phyloP scores from a whole-genome alignment of 2,329 filamentous ascomycete genomes.

The Colletotrichum caudatum region DNA sequence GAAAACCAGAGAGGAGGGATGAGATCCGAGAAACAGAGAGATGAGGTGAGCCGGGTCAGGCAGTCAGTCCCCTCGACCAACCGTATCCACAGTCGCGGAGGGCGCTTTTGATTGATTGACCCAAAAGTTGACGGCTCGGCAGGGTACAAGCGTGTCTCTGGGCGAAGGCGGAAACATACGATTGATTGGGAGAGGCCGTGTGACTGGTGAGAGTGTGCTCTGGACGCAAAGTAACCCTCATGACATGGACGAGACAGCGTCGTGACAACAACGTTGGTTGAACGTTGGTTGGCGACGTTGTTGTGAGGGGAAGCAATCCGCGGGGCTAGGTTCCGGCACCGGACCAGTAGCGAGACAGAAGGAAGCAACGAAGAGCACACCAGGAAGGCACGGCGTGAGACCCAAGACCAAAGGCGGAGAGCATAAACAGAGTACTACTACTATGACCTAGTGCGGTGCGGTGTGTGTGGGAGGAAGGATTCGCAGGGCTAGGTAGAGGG shows the following conservation, averaged over 20 bases:
- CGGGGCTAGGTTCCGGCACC: conserved; percentile 5
- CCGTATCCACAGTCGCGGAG: conserved; percentile 29
- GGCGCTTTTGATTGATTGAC: conserved; percentile 18
- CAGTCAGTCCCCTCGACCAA: conserved; percentile 27
- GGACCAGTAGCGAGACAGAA: conserved; percentile 16
- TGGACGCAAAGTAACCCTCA: background rate
- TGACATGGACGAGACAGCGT: background rate
- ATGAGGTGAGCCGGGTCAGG: conserved; percentile 22
- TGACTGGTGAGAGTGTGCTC: background rate
- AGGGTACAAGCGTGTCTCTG: background rate
- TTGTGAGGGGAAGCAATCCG: conserved; percentile 8
- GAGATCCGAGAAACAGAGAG: too few species aligned
- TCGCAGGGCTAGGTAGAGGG: conserved; percentile 22
- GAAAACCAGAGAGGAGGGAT: background rate
- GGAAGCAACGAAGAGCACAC: conserved; percentile 22
- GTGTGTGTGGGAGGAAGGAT: background rate
- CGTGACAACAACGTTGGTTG: background rate
- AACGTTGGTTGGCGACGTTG: background rate
- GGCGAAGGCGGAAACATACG: background rate
- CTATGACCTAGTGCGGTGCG: too few species aligned
- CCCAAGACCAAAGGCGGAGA: background rate
- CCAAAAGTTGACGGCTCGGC: conserved; percentile 21
- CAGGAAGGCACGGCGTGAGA: conserved; percentile 3
- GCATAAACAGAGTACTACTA: background rate
- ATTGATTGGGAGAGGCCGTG: conserved; percentile 27